These are phyloP conservation scores for Penicillium cosmopolitanum DNA, from an alignment of 495 filamentous ascomycete genomes.

Conservation along the genomic window DNA sequence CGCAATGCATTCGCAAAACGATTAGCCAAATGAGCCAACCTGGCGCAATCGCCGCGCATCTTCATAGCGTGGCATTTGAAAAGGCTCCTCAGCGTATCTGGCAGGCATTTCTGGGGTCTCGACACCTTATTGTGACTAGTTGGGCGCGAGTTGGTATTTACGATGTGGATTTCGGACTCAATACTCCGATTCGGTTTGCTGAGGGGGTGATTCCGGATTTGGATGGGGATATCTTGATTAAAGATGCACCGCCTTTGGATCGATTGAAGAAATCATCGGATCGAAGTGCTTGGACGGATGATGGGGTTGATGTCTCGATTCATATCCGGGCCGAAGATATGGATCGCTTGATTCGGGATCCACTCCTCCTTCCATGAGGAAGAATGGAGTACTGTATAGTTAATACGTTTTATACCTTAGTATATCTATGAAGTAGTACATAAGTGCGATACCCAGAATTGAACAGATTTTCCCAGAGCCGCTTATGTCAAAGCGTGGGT, in stretches of 20 bases:
- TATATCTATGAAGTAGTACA: not conserved
- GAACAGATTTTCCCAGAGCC: not conserved
- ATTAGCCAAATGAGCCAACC: conserved; percentile 22
- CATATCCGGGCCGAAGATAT: conserved; percentile 31
- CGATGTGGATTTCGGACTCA: conserved; percentile 32
- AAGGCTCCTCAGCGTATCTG: conserved; percentile 37
- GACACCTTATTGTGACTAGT: conserved; percentile 35
- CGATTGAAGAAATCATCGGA: not conserved
- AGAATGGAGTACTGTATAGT: not conserved
- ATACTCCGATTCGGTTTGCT: conserved; percentile 23
- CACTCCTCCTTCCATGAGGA: conserved; percentile 14
- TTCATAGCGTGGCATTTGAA: conserved; percentile 36
- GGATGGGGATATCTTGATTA: conserved; percentile 33
- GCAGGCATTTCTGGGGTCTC: conserved; percentile 36
- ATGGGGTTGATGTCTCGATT: conserved; percentile 34
- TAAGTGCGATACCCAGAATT: not conserved
- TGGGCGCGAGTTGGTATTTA: conserved; percentile 34
- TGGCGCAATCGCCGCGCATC: conserved; percentile 23
- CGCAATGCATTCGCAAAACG: conserved; percentile 30
- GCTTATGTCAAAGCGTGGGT: not conserved
- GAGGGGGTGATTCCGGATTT: conserved; percentile 29
- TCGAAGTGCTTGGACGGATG: conserved; percentile 18
- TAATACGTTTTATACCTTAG: not conserved
- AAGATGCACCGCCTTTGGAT: conserved; percentile 29
- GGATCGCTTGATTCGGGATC: conserved; percentile 27